These are phyloP conservation scores for Pythium rhizo-oryzae DNA, from an alignment of 352 stramenopile genomes.

Conservation along the genomic window DNA sequence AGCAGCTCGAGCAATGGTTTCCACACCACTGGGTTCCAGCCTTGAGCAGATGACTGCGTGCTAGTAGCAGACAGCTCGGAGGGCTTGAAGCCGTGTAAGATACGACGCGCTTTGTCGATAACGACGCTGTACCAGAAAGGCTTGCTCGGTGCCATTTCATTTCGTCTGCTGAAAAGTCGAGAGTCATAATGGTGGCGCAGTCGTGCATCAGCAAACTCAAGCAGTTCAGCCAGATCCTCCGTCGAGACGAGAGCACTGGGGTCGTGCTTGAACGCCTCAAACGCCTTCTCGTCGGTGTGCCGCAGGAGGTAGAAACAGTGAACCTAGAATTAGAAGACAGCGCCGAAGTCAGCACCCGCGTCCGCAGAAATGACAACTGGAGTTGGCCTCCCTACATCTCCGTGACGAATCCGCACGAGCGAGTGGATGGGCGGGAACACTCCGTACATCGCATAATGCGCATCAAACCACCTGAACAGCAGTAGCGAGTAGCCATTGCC, in stretches of 20 bases:
- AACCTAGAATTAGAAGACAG: slow-evolving; percentile 25
- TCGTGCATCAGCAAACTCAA: slow-evolving; percentile 16
- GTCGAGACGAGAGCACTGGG: slow-evolving; percentile 18
- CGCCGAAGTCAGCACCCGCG: not conserved
- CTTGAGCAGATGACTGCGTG: not conserved
- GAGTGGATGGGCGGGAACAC: slow-evolving; percentile 18
- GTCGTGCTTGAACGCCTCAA: slow-evolving; percentile 4
- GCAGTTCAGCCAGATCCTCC: slow-evolving; percentile 24
- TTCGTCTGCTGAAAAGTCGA: not conserved
- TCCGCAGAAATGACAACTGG: not conserved
- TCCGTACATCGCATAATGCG: slow-evolving; percentile 21
- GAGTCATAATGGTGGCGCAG: slow-evolving; percentile 16
- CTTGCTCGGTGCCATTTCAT: not conserved
- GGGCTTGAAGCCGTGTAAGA: slow-evolving; percentile 12
- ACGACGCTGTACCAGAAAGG: slow-evolving; percentile 36
- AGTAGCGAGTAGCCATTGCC: slow-evolving; percentile 7
- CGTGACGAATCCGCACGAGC: slow-evolving; percentile 30
- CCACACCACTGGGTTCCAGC: not conserved
- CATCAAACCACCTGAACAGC: slow-evolving; percentile 22
- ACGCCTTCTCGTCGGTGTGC: not conserved
- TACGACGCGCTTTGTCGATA: slow-evolving; percentile 43
- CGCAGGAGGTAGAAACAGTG: slow-evolving; percentile 41
- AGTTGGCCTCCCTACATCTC: slow-evolving; percentile 26
- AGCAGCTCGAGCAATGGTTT: slow-evolving; percentile 23
- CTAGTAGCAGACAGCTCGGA: slow-evolving; percentile 3